phyloP scores from a whole-genome alignment of 345 rosid genomes.

The Aquilaria malaccensis region DNA sequence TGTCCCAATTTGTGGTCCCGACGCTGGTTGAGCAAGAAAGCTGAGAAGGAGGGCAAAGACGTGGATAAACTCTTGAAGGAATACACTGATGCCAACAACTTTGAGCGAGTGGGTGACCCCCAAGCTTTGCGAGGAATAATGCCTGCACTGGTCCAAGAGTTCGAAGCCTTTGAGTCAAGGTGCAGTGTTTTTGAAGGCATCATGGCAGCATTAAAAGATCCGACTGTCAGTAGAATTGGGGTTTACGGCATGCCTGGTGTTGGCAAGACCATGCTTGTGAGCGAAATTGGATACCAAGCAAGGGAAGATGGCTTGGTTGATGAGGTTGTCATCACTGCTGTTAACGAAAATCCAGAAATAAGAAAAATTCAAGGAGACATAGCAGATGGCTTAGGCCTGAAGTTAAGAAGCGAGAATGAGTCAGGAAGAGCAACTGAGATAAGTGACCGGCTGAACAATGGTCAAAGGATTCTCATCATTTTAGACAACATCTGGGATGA shows the following conservation, averaged over 20 bases:
- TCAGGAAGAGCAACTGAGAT: background rate
- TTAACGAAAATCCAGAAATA: background rate
- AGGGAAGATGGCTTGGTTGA: background rate
- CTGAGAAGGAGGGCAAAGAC: too few species aligned
- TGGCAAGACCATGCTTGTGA: slow-evolving; percentile 17
- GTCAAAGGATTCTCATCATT: background rate
- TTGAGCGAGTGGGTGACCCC: too few species aligned
- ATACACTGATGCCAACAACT: too few species aligned
- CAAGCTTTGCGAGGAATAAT: too few species aligned
- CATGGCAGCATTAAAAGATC: slow-evolving; percentile 3
- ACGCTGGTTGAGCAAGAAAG: too few species aligned
- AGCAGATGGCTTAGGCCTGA: slow-evolving; percentile 6
- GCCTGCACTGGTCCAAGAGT: background rate
- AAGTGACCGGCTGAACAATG: background rate
- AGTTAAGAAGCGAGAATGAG: background rate
- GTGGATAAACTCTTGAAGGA: too few species aligned
- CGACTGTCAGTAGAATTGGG: slow-evolving; percentile 6
- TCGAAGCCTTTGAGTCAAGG: slow-evolving; percentile 5
- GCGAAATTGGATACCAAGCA: background rate
- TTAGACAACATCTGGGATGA: background rate
- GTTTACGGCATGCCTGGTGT: slow-evolving; percentile 16
- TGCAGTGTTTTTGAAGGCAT: background rate
- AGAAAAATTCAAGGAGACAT: slow-evolving; percentile 15
- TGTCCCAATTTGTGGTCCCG: too few species aligned
- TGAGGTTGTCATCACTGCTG: background rate